phyloP scores from a whole-genome alignment of 306 rosid genomes.

The Sesbania bispinosa region DNA sequence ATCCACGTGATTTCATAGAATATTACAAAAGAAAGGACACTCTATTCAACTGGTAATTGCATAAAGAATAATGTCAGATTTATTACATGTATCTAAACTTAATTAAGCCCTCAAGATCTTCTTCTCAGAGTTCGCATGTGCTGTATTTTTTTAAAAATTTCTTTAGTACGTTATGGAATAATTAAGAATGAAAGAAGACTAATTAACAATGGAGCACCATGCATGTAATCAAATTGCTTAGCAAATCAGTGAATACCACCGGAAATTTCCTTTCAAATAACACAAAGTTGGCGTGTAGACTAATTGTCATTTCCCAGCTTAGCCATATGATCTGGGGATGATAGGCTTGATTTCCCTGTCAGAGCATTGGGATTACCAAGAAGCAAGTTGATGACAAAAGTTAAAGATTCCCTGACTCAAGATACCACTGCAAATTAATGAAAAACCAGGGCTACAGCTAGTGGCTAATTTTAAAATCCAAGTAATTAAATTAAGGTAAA shows the following conservation, averaged over 20 bases:
- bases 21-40: conserved; percentile 20
- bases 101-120: conserved; percentile 16
- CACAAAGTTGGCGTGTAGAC: not conserved
- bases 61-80: not conserved
- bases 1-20: conserved; percentile 29
- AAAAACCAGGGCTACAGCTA: not conserved
- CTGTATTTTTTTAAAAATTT: not conserved
- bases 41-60: not conserved
- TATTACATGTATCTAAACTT: not conserved
- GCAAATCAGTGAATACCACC: not conserved
- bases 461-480: not conserved
- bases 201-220: not conserved
- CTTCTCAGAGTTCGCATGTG: not conserved
- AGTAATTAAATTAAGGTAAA: not conserved
- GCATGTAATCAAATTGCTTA: conserved; percentile 10
- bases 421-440: conserved; percentile 13
- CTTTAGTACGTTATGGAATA: not conserved
- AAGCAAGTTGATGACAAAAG: conserved; percentile 13
- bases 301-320: not conserved
- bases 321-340: conserved; percentile 2
- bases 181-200: not conserved
- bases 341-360: conserved; percentile 6
- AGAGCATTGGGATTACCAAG: not conserved
- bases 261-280: not conserved
- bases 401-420: not conserved